Evolutionary conservation across 768 basidiomycete genomes (phyloP), one percentile per base, ranked within the genome.

Genomic region (Coprinellus aureogranulatus): DNA sequence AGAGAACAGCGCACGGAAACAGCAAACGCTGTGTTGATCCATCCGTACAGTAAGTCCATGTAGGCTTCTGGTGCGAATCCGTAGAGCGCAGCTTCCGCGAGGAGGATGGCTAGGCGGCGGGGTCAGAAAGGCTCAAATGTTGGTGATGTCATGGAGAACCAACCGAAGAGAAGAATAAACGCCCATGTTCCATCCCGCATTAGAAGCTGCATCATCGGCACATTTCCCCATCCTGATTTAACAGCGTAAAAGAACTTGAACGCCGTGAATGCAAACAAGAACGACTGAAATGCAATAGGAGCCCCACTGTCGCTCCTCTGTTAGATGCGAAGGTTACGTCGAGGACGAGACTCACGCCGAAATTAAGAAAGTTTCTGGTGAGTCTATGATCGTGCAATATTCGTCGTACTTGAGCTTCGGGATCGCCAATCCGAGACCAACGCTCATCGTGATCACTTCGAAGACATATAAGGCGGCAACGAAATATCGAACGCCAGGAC

Each of bases 101-200:
- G n/a, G n/a, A 56, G 47, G 5, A 49, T 31, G 2, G 46, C 55
- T 56, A 37, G 14, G 27, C 9, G 45, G 31, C 1, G 5, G 18
- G 3, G 39, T 23, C 51, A 53, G 25, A 39, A 23, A 12, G 37
- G 18, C 45, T 14, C 11, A 46, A 23, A 14, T 11, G 44, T 14
- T 46, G 23, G 18, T 14, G 25, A 48, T 10, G 26, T 25, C 12
- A 3, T 2, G 27, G 1, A n/a, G 30, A 37, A 52, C 66, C 53
- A 56, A 80, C 80, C 56, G 58, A 77, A 76, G 10, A 79, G 58
- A 3, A 75, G 45, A 34, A 76, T 47, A 63, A 77, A 80, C 2
- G 77, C 75, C 68, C 75, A 74, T 5, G 74, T 72, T 5, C 80
- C 75, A 64, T 81, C 81, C 22, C 74, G 72, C 62, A 77, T 67